These are phyloP conservation scores for Erodium chrysanthum DNA, from an alignment of 441 rosid species.

Conservation along the genomic window DNA sequence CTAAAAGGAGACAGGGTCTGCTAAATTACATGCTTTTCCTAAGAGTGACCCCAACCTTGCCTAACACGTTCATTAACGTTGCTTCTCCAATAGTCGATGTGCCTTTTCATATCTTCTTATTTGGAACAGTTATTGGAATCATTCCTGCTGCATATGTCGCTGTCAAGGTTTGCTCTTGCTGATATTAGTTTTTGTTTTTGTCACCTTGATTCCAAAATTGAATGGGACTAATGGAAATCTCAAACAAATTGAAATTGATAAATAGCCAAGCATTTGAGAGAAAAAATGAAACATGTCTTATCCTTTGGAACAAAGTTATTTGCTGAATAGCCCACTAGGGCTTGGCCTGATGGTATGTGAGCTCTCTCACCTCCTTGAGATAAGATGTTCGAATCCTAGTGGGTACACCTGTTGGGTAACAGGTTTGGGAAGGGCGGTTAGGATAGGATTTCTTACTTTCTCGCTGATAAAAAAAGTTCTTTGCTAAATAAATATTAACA, in stretches of 20 bases:
- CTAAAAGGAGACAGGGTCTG: conserved; percentile 79
- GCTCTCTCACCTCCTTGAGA: no score
- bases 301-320: background rate
- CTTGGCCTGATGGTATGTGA: no score
- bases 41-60: conserved; percentile 83
- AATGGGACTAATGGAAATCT: background rate
- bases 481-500: background rate
- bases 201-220: no score
- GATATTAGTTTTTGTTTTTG: no score
- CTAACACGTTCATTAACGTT: conserved; percentile 87
- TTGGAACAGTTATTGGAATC: conserved; percentile 80
- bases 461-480: no score
- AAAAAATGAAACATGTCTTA: background rate
- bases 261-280: conserved; percentile 27
- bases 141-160: conserved; percentile 88
- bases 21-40: conserved; percentile 89
- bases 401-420: no score
- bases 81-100: conserved; percentile 95
- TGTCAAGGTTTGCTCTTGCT: conserved; percentile 50
- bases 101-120: conserved; percentile 88
- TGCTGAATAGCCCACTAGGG: no score
- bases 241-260: background rate
- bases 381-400: no score
- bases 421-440: no score
- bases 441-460: no score